A percentile compares a stretch with the other conserved stretches of the same genome.
Evolutionary conservation across 2,329 filamentous ascomycete species (phyloP).

Genomic region (Colletotrichum brevisporum): DNA sequence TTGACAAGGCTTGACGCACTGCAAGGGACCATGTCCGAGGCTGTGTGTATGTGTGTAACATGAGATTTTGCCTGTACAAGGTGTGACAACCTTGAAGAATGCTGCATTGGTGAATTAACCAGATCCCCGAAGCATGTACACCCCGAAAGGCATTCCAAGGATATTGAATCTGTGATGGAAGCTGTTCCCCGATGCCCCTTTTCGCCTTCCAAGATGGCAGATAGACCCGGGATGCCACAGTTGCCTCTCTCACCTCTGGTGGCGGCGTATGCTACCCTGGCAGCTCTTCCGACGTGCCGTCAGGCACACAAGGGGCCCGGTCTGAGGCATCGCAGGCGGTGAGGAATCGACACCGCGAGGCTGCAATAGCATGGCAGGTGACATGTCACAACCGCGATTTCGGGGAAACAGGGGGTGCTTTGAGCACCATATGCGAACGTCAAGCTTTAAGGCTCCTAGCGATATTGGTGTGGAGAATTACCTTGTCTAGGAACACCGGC

Average conservation of each 20-base stretch:
- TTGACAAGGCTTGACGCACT: not conserved
- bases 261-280: constrained; percentile 14
- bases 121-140: constrained; percentile 4
- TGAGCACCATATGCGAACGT: not conserved
- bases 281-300: not conserved
- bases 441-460: constrained; percentile 40
- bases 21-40: constrained; percentile 2
- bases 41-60: constrained; percentile 16
- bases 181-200: not conserved
- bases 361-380: constrained; percentile 32
- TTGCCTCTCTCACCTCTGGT: constrained; percentile 7
- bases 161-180: not conserved
- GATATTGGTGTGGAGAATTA: constrained; percentile 33
- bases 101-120: constrained; percentile 1
- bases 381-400: constrained; percentile 30
- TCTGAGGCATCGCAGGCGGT: constrained; percentile 28
- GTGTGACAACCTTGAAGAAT: constrained; percentile 32
- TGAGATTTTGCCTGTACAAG: not conserved
- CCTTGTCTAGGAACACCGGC: constrained; percentile 9
- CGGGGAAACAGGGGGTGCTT: constrained; percentile 16
- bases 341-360: constrained; percentile 33
- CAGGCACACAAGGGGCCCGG: constrained; percentile 1
- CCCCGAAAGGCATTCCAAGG: not conserved
- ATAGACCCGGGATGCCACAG: not conserved
- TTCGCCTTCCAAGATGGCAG: too few species aligned